phyloP scores from a whole-genome alignment of 1,284 basidiomycete species.

The Ustilago nuda region DNA sequence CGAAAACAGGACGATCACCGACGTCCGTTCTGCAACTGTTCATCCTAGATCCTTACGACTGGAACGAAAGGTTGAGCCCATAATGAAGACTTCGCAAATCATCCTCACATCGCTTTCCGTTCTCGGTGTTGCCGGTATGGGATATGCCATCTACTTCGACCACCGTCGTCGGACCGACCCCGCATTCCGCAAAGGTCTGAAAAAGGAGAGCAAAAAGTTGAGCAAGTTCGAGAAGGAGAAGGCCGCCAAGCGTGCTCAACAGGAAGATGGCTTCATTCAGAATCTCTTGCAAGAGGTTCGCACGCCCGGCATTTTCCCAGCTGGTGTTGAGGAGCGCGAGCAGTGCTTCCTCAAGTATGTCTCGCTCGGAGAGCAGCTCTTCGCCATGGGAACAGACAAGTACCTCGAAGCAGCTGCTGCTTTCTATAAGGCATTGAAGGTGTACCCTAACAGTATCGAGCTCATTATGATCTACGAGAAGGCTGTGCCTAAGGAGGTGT shows the following conservation, averaged over 20 bases:
- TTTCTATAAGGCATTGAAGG: constrained; percentile 92
- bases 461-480: constrained; percentile 84
- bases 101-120: constrained; percentile 53
- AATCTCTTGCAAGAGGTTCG: constrained; percentile 53
- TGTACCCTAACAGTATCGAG: constrained; percentile 92
- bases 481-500: constrained; percentile 86
- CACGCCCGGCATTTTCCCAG: constrained; percentile 71
- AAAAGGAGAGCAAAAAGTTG: constrained; percentile 75
- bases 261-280: constrained; percentile 57
- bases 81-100: constrained; percentile 54
- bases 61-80: constrained; percentile 5
- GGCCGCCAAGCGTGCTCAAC: constrained; percentile 66
- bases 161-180: constrained; percentile 89
- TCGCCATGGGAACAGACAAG: constrained; percentile 76
- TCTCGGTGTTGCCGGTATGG: constrained; percentile 57
- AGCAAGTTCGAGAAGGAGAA: constrained; percentile 75
- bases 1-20: not conserved
- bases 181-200: constrained; percentile 88
- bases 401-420: constrained; percentile 79
- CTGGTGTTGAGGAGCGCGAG: constrained; percentile 75
- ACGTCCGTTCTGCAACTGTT: not conserved
- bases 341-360: constrained; percentile 87
- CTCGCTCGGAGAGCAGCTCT: constrained; percentile 85
- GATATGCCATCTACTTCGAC: constrained; percentile 81
- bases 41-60: not conserved